Evolutionary conservation across 768 basidiomycete species (phyloP).

Genomic region (Phanerodontia chrysosporium): DNA sequence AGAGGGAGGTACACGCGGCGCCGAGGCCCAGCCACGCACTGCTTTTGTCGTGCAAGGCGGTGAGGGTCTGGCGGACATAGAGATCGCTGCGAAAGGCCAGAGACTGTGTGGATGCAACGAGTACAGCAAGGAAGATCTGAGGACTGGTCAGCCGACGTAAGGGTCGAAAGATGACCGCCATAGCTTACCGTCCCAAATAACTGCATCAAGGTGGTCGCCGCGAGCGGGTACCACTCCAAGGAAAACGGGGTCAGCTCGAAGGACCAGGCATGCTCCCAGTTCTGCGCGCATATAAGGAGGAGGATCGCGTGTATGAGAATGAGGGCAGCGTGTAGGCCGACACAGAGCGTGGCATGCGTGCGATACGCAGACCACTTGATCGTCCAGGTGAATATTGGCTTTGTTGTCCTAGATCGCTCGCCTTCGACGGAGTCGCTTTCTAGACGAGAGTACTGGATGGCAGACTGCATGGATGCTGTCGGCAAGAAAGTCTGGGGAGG

Average conservation of each 20-base stretch:
- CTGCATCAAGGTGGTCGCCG: neutral
- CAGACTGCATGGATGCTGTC: too few species aligned
- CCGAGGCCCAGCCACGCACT: conserved; percentile 1
- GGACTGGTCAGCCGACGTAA: neutral
- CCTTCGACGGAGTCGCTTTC: too few species aligned
- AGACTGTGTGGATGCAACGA: neutral
- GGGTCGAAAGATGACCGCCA: too few species aligned
- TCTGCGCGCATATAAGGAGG: neutral
- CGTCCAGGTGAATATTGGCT: too few species aligned
- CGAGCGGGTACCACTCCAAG: neutral
- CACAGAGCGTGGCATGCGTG: neutral
- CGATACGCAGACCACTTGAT: neutral
- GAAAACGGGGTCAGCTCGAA: neutral
- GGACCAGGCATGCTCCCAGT: neutral
- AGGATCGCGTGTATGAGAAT: neutral
- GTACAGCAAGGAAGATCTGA: neutral
- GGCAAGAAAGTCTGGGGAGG: too few species aligned
- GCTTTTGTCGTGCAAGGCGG: conserved; percentile 1
- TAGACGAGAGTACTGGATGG: too few species aligned
- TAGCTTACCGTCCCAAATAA: neutral
- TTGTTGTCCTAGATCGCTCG: too few species aligned
- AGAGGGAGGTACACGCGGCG: neutral
- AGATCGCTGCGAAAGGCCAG: neutral
- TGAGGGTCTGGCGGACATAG: neutral
- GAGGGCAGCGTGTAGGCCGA: neutral